Evolutionary conservation across 106 monocot species (phyloP).

Genomic region (Ottelia alismoides): DNA sequence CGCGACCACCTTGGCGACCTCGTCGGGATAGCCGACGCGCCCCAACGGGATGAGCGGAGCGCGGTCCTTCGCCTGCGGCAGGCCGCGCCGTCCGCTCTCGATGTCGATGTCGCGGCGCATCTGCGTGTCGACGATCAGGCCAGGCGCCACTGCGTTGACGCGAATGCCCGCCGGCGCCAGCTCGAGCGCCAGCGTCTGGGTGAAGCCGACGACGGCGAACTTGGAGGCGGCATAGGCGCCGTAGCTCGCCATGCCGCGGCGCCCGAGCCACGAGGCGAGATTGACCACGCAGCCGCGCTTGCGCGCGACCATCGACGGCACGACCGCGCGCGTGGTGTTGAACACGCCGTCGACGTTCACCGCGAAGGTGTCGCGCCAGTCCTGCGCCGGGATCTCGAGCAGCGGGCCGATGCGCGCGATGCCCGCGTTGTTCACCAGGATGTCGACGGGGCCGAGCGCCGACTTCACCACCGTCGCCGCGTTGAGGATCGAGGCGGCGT

Average conservation of each 20-base stretch:
- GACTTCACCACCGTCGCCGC: neutral
- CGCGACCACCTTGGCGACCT: no score
- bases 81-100: no score
- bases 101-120: neutral
- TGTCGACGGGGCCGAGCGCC: neutral
- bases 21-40: no score
- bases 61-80: no score
- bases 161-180: neutral
- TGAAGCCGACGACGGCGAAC: neutral
- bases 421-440: no score
- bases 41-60: no score
- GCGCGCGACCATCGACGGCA: neutral
- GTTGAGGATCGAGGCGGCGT: neutral
- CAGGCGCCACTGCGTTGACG: neutral
- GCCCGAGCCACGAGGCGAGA: no score
- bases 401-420: neutral
- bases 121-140: neutral
- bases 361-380: neutral
- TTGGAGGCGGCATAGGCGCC: neutral
- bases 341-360: neutral
- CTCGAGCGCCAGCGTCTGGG: neutral
- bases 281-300: no score
- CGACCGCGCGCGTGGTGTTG: neutral
- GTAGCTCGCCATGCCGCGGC: no score
- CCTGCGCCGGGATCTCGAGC: neutral